A percentile compares a stretch with the other conserved stretches of the same genome.
phyloP scores from a whole-genome alignment of 2,329 filamentous ascomycete genomes.

The Hymenoscyphus linearis region DNA sequence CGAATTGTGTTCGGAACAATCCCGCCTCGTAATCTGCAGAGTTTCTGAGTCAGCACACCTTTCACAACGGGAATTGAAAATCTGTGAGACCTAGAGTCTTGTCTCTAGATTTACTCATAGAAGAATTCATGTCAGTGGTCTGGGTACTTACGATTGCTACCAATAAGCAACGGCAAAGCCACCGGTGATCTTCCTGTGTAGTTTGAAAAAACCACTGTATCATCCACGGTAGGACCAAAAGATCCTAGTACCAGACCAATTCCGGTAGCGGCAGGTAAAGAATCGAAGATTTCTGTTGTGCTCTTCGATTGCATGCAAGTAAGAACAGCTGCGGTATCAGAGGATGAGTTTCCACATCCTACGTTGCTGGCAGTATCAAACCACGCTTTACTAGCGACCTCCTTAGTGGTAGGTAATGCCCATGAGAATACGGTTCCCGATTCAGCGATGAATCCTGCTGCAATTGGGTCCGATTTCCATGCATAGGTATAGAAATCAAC shows the following conservation, averaged over 20 bases:
- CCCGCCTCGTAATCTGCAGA: conserved; percentile 31
- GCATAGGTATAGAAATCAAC: conserved; percentile 34
- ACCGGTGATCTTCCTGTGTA: conserved; percentile 22
- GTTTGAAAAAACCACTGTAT: conserved; percentile 27
- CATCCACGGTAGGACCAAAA: conserved; percentile 29
- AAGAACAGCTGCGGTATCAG: conserved; percentile 19
- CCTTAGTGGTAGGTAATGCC: conserved; percentile 22
- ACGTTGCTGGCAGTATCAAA: conserved; percentile 22
- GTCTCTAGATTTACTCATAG: too few relatives aligned
- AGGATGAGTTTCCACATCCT: conserved; percentile 28
- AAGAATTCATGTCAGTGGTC: too few relatives aligned
- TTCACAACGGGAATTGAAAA: too few relatives aligned
- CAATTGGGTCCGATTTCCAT: conserved; percentile 30
- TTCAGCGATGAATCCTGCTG: conserved; percentile 29
- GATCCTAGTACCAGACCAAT: conserved; percentile 14
- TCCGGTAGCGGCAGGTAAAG: conserved; percentile 15
- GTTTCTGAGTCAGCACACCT: too few relatives aligned
- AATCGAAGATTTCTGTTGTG: conserved; percentile 16
- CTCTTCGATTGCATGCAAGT: conserved; percentile 27
- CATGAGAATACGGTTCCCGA: conserved; percentile 31
- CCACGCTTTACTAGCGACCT: conserved; percentile 20
- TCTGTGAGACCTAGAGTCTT: too few relatives aligned
- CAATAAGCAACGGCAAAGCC: conserved; percentile 29
- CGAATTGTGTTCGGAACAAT: conserved; percentile 26
- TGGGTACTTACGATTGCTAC: conserved; percentile 21